A percentile compares a stretch with the other conserved stretches of the same genome.
Evolutionary conservation across 2,329 filamentous ascomycete genomes (phyloP).

Genomic region (Xylariales sp.): DNA sequence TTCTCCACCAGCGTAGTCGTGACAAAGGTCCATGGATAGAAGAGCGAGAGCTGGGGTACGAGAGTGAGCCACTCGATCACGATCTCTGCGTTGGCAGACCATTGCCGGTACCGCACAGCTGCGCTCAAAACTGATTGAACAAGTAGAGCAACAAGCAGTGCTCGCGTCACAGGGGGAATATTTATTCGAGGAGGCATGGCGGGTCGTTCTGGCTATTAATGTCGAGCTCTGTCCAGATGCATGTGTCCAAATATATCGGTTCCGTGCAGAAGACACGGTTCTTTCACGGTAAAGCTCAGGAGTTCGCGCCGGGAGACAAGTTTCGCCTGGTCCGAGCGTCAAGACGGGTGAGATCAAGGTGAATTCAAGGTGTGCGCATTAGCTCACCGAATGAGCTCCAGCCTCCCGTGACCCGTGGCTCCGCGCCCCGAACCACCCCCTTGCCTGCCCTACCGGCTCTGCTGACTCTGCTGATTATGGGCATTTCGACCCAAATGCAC

Average conservation of each 20-base stretch:
- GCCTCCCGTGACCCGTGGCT: too few species aligned
- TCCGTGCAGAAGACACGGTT: neutral
- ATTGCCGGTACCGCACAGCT: conserved; percentile 68
- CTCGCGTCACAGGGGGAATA: conserved; percentile 85
- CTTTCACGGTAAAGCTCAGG: too few species aligned
- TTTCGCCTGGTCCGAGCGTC: neutral
- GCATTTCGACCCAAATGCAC: too few species aligned
- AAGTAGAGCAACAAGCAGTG: conserved; percentile 69
- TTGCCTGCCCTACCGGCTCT: too few species aligned
- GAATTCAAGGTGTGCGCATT: too few species aligned
- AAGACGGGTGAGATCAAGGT: too few species aligned
- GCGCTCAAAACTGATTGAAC: conserved; percentile 80
- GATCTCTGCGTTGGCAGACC: conserved; percentile 57
- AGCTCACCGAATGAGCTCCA: too few species aligned
- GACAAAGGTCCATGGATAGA: conserved; percentile 91
- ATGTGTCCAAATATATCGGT: neutral
- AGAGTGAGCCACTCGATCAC: conserved; percentile 84
- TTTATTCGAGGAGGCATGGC: conserved; percentile 80
- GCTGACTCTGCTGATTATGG: too few species aligned
- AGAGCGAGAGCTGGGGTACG: conserved; percentile 75
- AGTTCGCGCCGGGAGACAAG: neutral
- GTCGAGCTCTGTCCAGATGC: neutral
- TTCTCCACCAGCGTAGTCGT: conserved; percentile 86
- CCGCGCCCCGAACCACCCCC: too few species aligned
- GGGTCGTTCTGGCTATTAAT: conserved; percentile 10